Evolutionary conservation across 2,329 filamentous ascomycete species (phyloP).

Genomic region (Trichoderma sp.): DNA sequence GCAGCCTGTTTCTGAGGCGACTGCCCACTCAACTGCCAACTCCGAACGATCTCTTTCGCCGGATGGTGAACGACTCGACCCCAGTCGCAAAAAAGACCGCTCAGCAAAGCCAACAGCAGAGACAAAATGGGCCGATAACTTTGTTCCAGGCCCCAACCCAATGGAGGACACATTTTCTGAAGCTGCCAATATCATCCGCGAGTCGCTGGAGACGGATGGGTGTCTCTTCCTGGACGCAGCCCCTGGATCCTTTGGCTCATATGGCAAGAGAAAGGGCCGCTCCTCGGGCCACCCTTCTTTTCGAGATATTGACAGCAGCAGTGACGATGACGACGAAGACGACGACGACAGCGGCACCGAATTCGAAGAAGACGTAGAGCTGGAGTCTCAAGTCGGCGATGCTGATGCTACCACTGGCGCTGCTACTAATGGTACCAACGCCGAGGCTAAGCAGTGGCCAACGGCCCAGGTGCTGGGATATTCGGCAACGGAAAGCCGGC

Average conservation of each 20-base stretch:
- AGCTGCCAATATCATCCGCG: slow-evolving; percentile 42
- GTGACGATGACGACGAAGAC: not conserved
- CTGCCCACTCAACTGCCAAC: not conserved
- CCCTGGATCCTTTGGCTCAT: slow-evolving; percentile 28
- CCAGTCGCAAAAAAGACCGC: not conserved
- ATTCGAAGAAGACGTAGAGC: not conserved
- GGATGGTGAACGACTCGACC: not conserved
- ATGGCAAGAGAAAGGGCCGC: not conserved
- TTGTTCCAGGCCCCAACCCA: slow-evolving; percentile 15
- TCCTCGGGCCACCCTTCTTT: not conserved
- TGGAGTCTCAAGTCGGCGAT: not conserved
- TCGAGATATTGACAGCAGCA: not conserved
- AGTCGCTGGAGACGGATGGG: slow-evolving; percentile 42
- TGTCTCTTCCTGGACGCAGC: slow-evolving; percentile 34
- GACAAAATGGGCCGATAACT: slow-evolving; percentile 16
- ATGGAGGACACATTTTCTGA: slow-evolving; percentile 23
- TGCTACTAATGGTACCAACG: not conserved
- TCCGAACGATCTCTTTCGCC: slow-evolving; percentile 5
- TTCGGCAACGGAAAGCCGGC: slow-evolving; percentile 34
- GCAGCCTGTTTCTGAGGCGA: not conserved
- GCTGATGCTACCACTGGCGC: not conserved
- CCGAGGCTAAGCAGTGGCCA: slow-evolving; percentile 12
- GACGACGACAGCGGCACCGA: not conserved
- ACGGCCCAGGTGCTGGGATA: slow-evolving; percentile 38
- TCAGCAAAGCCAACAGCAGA: not conserved